Base-by-base conservation (phyloP, 2,329 filamentous ascomycete species). In the Coniosporium tulheliwenetii region DNA sequence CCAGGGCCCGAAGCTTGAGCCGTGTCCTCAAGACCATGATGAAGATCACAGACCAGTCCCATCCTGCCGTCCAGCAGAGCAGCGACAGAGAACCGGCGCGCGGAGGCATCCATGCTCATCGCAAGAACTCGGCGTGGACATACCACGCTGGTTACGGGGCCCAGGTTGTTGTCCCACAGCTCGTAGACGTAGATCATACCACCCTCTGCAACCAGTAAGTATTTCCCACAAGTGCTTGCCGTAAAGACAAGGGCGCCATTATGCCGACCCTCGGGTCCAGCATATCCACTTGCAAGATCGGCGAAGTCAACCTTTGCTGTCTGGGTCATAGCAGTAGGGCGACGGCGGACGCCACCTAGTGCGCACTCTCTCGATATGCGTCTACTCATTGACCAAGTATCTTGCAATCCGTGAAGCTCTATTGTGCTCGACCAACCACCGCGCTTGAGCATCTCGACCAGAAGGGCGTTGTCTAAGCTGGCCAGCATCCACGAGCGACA, bases 51-150 rank as follows among this genome's bases (percentile, higher is more conserved):
- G 1, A 81, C 65, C 52, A 80, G 65, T 3, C 75, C 77, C 51
- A 73, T 64, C 2, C 77, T 68, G 5, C 72, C 73, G 45, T 74
- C 67, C 37, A 81, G 60, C 8, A 81, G 58, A 29, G 73, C 67
- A 12, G 75, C 76, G 39, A 80, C 60, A 5, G 73, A 65, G 47
- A 72, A 65, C 36, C 66, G 63, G 8, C 69, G 60, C 2, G 64
- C 67, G 4, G 70, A 76, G 0, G 72, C 73, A 52, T 81, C 75
- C 66, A 81, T 77, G 45, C 72, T 73, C 48, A 75, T 71, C 2
- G 69, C 66, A 5, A 81, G 52, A 2, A 80, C 69, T 36, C 67
- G 60, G 12, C 65, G 61, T 10, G 73, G 74, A 48, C 76, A 80
- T 10, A 67, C 52, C 9, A 81, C 65, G 34, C 60, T 69, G 1